Conservation (phyloP, 2,329 filamentous ascomycete genomes). For the Chalara sp. region DNA sequence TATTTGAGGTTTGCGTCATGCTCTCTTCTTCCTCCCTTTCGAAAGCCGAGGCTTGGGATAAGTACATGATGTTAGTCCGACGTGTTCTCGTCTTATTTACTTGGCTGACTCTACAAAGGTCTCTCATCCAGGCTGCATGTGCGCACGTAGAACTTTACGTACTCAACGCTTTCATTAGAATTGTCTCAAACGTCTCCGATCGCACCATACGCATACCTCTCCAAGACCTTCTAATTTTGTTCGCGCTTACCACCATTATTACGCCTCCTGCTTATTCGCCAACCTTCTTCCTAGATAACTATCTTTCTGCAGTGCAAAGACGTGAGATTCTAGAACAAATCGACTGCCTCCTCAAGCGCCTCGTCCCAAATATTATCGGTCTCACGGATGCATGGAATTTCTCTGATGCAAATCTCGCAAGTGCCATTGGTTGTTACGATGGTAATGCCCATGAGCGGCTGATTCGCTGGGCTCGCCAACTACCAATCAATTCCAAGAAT, state of each 20-base stretch:
- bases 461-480: constrained; percentile 8
- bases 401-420: constrained; percentile 16
- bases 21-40: no score
- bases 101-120: no score
- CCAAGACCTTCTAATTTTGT: neutral
- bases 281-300: constrained; percentile 20
- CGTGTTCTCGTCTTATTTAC: no score
- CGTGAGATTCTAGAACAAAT: constrained; percentile 9
- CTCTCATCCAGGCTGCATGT: no score
- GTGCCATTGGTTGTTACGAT: constrained; percentile 16
- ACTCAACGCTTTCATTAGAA: no score
- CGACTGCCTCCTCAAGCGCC: constrained; percentile 10
- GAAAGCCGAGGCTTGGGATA: no score
- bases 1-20: no score
- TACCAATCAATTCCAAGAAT: no score
- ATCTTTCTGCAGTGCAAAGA: constrained; percentile 16
- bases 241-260: constrained; percentile 14
- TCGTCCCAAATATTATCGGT: constrained; percentile 19
- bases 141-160: no score
- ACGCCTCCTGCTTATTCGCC: constrained; percentile 18
- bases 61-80: no score
- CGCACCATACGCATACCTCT: no score
- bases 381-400: constrained; percentile 22
- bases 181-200: no score
- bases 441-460: constrained; percentile 17